A percentile compares a stretch with the other conserved stretches of the same genome.
These are phyloP conservation scores for Blastobotrys americana DNA, from an alignment of 805 yeast species.

Conservation along the genomic window DNA sequence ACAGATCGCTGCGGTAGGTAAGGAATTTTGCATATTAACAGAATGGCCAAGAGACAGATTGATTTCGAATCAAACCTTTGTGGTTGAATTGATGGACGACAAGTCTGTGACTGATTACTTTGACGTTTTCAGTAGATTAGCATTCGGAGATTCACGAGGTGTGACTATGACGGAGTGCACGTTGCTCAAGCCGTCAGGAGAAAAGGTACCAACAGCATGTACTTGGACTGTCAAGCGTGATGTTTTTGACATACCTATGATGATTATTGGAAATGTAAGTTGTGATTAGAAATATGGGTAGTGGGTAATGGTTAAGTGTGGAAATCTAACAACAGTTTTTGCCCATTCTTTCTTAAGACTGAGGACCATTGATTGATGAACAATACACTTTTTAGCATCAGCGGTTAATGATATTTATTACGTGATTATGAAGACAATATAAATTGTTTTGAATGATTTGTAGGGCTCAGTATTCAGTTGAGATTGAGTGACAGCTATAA, in stretches of 20 bases:
- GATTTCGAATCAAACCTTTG: slow-evolving; percentile 54
- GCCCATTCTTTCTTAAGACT: slow-evolving; percentile 12
- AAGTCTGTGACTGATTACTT: slow-evolving; percentile 66
- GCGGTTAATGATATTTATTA: no score
- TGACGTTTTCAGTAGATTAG: slow-evolving; percentile 59
- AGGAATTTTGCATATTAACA: slow-evolving; percentile 63
- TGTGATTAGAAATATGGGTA: no score
- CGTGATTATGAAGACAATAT: no score
- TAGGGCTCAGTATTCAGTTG: no score
- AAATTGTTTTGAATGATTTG: no score
- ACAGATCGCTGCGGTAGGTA: slow-evolving; percentile 71
- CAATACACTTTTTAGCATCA: no score
- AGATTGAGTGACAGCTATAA: no score
- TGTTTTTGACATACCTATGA: slow-evolving; percentile 76
- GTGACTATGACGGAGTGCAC: slow-evolving; percentile 37
- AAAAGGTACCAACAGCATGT: slow-evolving; percentile 56
- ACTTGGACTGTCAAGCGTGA: slow-evolving; percentile 84
- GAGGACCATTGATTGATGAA: no score
- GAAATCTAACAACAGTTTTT: no score
- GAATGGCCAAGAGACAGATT: slow-evolving; percentile 55
- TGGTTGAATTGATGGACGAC: slow-evolving; percentile 79
- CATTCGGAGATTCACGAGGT: slow-evolving; percentile 50
- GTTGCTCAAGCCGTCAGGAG: slow-evolving; percentile 32
- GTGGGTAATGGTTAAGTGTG: no score
- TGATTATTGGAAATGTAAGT: slow-evolving; percentile 76